Evolutionary conservation across 1,139 yeast genomes (phyloP), one percentile per base, ranked within the genome.

Genomic region (Suhomyces bokatorum): DNA sequence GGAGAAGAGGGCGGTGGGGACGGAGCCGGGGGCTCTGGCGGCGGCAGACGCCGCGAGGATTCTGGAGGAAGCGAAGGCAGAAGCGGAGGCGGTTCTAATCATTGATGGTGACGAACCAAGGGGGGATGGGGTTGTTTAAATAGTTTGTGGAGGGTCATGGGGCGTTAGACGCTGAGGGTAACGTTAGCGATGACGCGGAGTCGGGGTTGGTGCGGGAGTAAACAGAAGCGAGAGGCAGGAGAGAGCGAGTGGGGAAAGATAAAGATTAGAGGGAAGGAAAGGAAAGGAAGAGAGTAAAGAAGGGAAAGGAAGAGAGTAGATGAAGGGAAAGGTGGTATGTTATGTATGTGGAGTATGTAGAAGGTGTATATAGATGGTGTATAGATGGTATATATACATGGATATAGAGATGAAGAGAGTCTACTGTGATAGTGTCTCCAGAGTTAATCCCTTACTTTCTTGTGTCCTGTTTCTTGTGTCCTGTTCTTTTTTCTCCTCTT

Each of bases 101-200:
- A 34, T 34, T 14, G 22, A 22, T 22, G 32, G 32, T 4, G 32
- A 7, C 7, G n/a, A 6, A 26, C 3, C n/a, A 26, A 26, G 29
- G n/a, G 29, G 29, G n/a, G n/a, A 12, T 3, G n/a, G n/a, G 6
- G 29, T 12, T 26, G 29, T 24, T 32, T 32, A 32, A 16, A 32
- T 32, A 32, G 15, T 24, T 20, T 5, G 24, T n/a, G 13, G 26
- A 20, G 27, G 27, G 24, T n/a, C 17, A 9, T 13, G 28, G 29
- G 26, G 36, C 15, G 15, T 20, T 15, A 24, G 7, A 7, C 26
- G 36, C 14, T 27, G 36, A 12, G 36, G 36, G 26, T 20, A 34
- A 34, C 5, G 36, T 34, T 34, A 34, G 36, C 36, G 36, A 34
- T 14, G 29, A 27, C 36, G 26, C 36, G 20, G 36, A 34, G 36